A percentile compares a stretch with the other conserved stretches of the same genome.
Evolutionary conservation across 805 yeast species (phyloP).

Genomic region (Ogataea pignaliae): DNA sequence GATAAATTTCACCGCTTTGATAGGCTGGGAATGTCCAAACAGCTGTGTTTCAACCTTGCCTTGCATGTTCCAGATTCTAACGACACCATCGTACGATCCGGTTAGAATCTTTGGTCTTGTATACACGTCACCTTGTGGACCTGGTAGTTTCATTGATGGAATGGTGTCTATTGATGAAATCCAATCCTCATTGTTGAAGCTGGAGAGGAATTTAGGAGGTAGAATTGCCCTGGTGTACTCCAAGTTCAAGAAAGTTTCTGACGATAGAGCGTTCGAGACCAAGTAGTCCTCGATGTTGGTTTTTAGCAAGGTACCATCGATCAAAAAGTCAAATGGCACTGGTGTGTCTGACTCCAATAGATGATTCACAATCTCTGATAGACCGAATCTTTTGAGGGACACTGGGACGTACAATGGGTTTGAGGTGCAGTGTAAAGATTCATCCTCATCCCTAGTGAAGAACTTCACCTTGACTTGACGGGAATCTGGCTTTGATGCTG

Average conservation of each 20-base stretch:
- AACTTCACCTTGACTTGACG: constrained; percentile 72
- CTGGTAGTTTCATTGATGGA: constrained; percentile 28
- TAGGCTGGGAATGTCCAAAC: constrained; percentile 85
- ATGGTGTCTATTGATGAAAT: constrained; percentile 65
- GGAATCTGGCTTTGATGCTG: background rate
- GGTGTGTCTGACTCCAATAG: constrained; percentile 59
- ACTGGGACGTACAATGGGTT: constrained; percentile 88
- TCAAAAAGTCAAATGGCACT: constrained; percentile 88
- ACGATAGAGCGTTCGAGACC: constrained; percentile 68
- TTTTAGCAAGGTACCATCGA: constrained; percentile 79
- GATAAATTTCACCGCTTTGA: constrained; percentile 78
- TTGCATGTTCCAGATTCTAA: constrained; percentile 78
- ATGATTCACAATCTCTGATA: constrained; percentile 94
- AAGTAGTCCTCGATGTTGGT: constrained; percentile 78
- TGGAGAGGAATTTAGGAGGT: constrained; percentile 89
- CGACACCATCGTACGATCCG: constrained; percentile 94
- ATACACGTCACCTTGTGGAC: constrained; percentile 21
- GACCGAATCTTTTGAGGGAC: constrained; percentile 79
- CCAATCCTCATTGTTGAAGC: constrained; percentile 95
- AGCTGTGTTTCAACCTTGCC: constrained; percentile 79
- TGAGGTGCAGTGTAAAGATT: constrained; percentile 64
- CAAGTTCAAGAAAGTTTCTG: constrained; percentile 71
- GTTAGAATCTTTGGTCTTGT: constrained; percentile 62
- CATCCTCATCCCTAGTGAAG: constrained; percentile 82
- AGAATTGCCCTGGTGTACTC: constrained; percentile 91